Evolutionary conservation across 2,329 filamentous ascomycete genomes (phyloP), one percentile per base, ranked within the genome.

Genomic region (Macrophomina phaseolina): DNA sequence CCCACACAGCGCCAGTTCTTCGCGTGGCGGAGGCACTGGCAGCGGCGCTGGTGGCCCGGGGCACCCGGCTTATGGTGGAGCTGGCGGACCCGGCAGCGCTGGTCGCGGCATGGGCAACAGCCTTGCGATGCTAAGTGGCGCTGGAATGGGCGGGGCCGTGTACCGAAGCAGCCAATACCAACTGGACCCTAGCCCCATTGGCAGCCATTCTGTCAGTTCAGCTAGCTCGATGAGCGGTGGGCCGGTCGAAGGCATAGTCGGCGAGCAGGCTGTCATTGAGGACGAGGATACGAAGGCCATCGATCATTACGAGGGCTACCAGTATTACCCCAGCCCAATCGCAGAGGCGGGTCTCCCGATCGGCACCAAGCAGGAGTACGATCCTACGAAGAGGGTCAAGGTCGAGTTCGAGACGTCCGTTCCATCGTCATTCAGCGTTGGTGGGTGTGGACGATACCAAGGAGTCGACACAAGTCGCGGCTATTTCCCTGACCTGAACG

Each of bases 1-100:
- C 4, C 78, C 80, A 18, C 76, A 82, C 67, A 79, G 79, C 63
- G 69, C 76, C 28, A 69, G 73, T 49, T 70, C 74, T 11, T 73
- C 74, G 53, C 72, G 77, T 67, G 78, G 78, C 45, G 73, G 90
- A 73, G 90, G 91, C 14, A 88, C 89, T 0, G 87, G 88, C 45
- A 87, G 89, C 49, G 84, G 87, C 70, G 85, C 88, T 51, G 75
- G 78, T 68, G 75, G 78, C 38, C 79, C 78, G 62, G 81, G 79
- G 56, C 55, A 62, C 32, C 46, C 45, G 46, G 55, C 65, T 16
- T 67, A 56, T 28, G 75, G 72, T 34, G 63, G 70, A 23, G 67
- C 69, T 34, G 73, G 72, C 7, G 70, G 32, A 18, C 52, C 51
- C 48, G 83, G 87, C 70, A 84, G 88, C 51, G 75, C 78, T 67